Evolutionary conservation across 2,329 filamentous ascomycete species (phyloP).

Genomic region (Fusarium duplospermum): DNA sequence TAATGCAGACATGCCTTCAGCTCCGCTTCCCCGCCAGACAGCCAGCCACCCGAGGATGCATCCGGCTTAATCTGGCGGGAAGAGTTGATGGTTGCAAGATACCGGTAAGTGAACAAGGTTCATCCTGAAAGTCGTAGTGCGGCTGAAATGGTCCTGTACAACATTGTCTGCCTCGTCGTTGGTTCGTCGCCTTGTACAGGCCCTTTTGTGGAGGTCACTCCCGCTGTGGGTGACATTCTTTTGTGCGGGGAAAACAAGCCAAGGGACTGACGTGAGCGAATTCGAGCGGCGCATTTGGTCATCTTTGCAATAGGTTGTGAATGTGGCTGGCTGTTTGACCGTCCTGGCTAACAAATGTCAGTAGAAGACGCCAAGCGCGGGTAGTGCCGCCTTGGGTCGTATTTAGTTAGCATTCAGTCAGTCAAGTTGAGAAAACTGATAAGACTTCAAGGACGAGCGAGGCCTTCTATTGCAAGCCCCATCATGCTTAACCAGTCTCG

Average conservation of each 20-base stretch:
- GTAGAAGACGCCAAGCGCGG: background rate
- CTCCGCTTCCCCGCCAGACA: background rate
- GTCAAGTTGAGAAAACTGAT: background rate
- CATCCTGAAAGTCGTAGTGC: background rate
- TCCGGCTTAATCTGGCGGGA: background rate
- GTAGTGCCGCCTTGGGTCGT: background rate
- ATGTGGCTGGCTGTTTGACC: background rate
- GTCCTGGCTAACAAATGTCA: background rate
- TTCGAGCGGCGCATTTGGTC: background rate
- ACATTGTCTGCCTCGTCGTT: background rate
- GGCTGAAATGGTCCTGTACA: background rate
- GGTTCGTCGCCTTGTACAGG: background rate
- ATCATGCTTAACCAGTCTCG: background rate
- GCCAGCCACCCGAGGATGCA: background rate
- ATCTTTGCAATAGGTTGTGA: background rate
- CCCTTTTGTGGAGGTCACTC: background rate
- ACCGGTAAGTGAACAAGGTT: background rate
- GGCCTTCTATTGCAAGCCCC: background rate
- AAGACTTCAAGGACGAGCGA: background rate
- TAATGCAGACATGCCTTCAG: background rate
- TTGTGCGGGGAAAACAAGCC: background rate
- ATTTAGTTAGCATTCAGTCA: background rate
- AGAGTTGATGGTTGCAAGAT: background rate
- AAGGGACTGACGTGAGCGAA: background rate
- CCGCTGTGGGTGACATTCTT: background rate